phyloP scores from a whole-genome alignment of 305 asterid genomes.

The Solanum hybrid region DNA sequence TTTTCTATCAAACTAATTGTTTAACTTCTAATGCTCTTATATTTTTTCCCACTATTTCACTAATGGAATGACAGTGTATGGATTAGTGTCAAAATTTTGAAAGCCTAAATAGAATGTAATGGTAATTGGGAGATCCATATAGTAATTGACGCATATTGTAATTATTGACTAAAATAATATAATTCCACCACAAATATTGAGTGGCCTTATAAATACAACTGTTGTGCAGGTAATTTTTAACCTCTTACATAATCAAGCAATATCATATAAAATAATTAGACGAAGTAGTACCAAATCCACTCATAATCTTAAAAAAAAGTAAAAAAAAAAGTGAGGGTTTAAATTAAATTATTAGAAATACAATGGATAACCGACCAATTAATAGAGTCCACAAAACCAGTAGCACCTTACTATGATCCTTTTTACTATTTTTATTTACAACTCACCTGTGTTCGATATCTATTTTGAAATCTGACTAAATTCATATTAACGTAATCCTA shows the following conservation, averaged over 20 bases:
- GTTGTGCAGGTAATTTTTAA: not conserved
- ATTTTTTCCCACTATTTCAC: not conserved
- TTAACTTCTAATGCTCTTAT: not conserved
- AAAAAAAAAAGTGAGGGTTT: not conserved
- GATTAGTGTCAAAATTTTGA: not conserved
- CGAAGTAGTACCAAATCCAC: not conserved
- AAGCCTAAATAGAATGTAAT: not conserved
- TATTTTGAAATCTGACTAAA: not conserved
- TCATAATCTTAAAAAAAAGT: not conserved
- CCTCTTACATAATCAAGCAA: not conserved
- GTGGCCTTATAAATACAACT: not conserved
- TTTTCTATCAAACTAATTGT: not conserved
- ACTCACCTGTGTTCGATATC: not conserved
- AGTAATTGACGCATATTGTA: not conserved
- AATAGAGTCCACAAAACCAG: constrained; percentile 10
- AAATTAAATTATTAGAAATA: not conserved
- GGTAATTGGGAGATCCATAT: not conserved
- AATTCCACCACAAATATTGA: not conserved
- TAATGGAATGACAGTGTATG: not conserved
- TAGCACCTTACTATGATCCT: not conserved
- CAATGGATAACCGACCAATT: constrained; percentile 14
- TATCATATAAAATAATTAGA: not conserved
- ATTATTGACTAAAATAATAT: not conserved
- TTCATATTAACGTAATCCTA: not conserved
- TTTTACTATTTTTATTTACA: not conserved